These are phyloP conservation scores for Lavandula angustifolia DNA, from an alignment of 257 asterid genomes.

Conservation along the genomic window DNA sequence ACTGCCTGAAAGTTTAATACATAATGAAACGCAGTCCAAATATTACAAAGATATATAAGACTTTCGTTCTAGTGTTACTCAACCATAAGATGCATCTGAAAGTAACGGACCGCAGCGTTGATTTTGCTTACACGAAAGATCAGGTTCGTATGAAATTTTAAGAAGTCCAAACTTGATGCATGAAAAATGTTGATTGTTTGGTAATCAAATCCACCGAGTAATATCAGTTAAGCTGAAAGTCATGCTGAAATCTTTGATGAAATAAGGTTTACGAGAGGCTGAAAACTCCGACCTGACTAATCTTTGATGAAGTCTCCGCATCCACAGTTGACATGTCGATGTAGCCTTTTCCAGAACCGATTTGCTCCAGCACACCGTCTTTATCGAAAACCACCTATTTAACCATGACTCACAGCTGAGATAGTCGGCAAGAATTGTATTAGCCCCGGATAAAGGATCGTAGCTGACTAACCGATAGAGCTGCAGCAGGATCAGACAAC, in stretches of 20 bases:
- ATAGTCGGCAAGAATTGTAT: slow-evolving; percentile 2
- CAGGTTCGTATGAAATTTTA: not conserved
- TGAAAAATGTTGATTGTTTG: no score
- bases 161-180: not conserved
- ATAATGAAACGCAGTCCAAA: not conserved
- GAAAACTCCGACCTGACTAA: slow-evolving; percentile 60
- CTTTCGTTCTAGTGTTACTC: not conserved
- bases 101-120: not conserved
- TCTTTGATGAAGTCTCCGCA: slow-evolving; percentile 88
- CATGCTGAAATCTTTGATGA: no score
- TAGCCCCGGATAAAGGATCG: not conserved
- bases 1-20: slow-evolving; percentile 63
- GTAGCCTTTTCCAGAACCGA: slow-evolving; percentile 78
- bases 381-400: slow-evolving; percentile 80
- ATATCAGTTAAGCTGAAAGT: no score
- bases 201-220: no score
- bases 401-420: slow-evolving; percentile 24
- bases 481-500: slow-evolving; percentile 95
- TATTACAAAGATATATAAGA: not conserved
- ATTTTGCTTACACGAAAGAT: not conserved
- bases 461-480: slow-evolving; percentile 71
- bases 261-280: slow-evolving; percentile 15
- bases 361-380: slow-evolving; percentile 84
- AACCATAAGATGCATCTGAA: slow-evolving; percentile 25
- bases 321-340: slow-evolving; percentile 99